Evolutionary conservation across 2,329 filamentous ascomycete genomes (phyloP), one percentile per base, ranked within the genome.

Genomic region (Aureobasidium sp.): DNA sequence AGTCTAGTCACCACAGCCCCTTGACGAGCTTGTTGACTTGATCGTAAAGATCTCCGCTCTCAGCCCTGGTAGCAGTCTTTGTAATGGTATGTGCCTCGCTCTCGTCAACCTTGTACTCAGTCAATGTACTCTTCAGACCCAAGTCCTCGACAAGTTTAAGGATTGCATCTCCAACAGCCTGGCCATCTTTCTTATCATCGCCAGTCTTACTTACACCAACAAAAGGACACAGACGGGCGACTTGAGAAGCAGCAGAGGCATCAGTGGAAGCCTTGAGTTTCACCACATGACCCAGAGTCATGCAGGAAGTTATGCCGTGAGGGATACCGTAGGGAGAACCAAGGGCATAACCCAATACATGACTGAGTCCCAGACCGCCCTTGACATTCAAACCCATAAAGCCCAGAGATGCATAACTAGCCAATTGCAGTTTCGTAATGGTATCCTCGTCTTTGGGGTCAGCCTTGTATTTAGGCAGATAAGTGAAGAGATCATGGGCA

Each of bases 271-370:
- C 78, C 65, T 82, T 83, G 25, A 83, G 69, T 68, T 79, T 80
- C 3, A 83, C 76, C 0, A 83, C 81, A 60, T 80, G 78, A 0
- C 79, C 79, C 0, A 84, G 72, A 0, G 81, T 82, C 50, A 84
- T 66, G 66, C 81, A 83, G 1, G 75, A 79, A 0, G 81, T 84
- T 49, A 82, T 77, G 0, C 81, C 81, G 64, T 84, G 81, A 0
- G 82, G 82, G 42, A 85, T 84, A 0, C 72, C 68, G 64, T 83
- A 84, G 0, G 82, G 81, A 2, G 74, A 77, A 0, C 82, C 82
- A 3, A 85, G 70, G 0, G 81, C 81, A 65, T 84, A 82, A 0
- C 74, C 74, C 2, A 75, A 65, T 2, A 68, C 64, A 58, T 75
- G 73, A 29, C 69, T 71, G 64, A 84, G 70, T 0, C 81, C 81